Percentiles rank a stretch among this genome's conserved stretches.
phyloP scores from a whole-genome alignment of 352 stramenopile species.

The Globisporangium lucens region DNA sequence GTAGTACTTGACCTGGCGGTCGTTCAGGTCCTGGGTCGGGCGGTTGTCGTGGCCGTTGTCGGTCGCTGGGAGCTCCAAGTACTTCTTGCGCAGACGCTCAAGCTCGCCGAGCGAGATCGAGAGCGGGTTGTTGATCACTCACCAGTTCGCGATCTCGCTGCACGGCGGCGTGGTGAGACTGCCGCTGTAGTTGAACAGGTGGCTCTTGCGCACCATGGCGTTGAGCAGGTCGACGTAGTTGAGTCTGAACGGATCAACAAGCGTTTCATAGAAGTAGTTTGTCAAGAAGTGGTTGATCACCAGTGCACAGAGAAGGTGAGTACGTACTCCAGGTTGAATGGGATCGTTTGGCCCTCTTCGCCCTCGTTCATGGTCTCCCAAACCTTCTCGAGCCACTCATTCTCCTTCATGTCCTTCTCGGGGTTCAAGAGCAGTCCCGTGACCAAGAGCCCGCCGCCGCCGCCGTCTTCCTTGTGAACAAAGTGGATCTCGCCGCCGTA shows the following conservation, averaged over 20 bases:
- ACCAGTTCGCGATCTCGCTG: constrained; percentile 61
- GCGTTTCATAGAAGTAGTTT: not conserved
- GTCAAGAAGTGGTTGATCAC: not conserved
- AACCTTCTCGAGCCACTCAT: constrained; percentile 46
- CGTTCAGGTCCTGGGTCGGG: constrained; percentile 38
- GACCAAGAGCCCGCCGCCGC: constrained; percentile 27
- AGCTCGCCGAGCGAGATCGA: constrained; percentile 39
- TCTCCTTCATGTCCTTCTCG: constrained; percentile 28
- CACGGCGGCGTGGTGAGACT: constrained; percentile 56
- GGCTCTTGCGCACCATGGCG: constrained; percentile 40
- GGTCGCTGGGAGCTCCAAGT: constrained; percentile 31
- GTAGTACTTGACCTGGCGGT: constrained; percentile 23
- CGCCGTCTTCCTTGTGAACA: constrained; percentile 37
- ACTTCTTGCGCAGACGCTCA: constrained; percentile 27
- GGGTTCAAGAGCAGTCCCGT: constrained; percentile 42
- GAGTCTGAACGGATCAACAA: constrained; percentile 20
- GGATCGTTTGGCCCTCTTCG: constrained; percentile 17
- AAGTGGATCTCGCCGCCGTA: constrained; percentile 52
- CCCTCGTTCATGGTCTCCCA: constrained; percentile 38
- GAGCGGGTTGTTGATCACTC: constrained; percentile 50
- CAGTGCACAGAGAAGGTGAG: not conserved
- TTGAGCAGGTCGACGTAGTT: constrained; percentile 63
- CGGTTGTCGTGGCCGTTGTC: constrained; percentile 45
- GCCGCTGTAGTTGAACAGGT: constrained; percentile 70
- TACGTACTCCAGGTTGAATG: constrained; percentile 37